These are phyloP conservation scores for Oryza brachyantha DNA, from an alignment of 176 grass and related monocot species.

Conservation along the genomic window DNA sequence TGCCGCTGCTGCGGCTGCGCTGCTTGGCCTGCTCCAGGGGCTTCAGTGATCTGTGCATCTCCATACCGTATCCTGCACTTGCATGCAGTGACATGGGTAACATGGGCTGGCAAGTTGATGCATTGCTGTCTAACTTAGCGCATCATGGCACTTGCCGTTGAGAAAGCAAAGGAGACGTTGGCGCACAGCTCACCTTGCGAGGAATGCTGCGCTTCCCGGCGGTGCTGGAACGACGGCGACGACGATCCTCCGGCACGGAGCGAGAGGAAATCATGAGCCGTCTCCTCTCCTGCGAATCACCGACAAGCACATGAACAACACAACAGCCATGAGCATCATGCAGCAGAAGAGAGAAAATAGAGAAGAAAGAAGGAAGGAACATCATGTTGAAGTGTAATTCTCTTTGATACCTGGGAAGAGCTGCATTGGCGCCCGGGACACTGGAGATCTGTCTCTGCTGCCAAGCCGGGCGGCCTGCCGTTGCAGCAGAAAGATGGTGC, in stretches of 20 bases:
- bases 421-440: constrained; percentile 34
- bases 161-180: not conserved
- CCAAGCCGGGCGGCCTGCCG: constrained; percentile 28
- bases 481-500: constrained; percentile 22
- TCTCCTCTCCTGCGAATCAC: constrained; percentile 61
- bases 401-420: constrained; percentile 46
- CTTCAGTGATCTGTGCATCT: constrained; percentile 41
- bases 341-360: not conserved
- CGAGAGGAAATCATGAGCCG: constrained; percentile 76
- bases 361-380: not conserved
- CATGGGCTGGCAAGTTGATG: not conserved
- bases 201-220: constrained; percentile 26
- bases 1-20: not conserved
- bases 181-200: constrained; percentile 43
- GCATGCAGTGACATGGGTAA: not conserved
- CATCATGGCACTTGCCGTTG: not conserved
- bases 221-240: constrained; percentile 27
- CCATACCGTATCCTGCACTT: constrained; percentile 37
- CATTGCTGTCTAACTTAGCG: not conserved
- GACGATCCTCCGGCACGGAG: constrained; percentile 67
- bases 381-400: not conserved
- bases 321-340: not conserved
- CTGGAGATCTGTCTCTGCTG: constrained; percentile 35
- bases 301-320: not conserved
- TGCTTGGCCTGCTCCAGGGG: constrained; percentile 36